Evolutionary conservation across 2,329 filamentous ascomycete genomes (phyloP), one percentile per base, ranked within the genome.

Genomic region (Aspergillus melleus): DNA sequence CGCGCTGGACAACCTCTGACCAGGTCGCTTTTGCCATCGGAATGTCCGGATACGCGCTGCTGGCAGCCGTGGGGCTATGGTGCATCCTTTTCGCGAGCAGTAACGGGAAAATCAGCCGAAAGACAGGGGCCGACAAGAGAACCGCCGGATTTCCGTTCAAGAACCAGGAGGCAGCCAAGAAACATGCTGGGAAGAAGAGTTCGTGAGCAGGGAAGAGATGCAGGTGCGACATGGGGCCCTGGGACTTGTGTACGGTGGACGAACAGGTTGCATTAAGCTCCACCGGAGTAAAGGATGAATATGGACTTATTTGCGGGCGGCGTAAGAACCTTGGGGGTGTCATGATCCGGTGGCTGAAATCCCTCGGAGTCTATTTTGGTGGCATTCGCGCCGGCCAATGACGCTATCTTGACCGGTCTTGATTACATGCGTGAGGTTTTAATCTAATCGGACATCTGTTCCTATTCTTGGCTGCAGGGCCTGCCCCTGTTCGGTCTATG

Each of bases 1-100:
- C 82, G 52, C 84, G 87, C 72, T 91, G 87, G 76, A 81, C 82
- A n/a, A 76, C 79, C 55, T 73, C 79, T 1, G 79, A 80, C 6
- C 82, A 86, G 68, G 79, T 83, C 11, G 84, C 82, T 0, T 90
- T 88, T 70, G 76, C 83, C 1, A 72, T 90, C 5, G 89, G 86
- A 0, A 82, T 86, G 64, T 67, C 83, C 1, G 86, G 83, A 20
- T 88, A 83, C 64, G 79, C 81, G 8, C 66, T 77, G 39, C 76
- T 93, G 60, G 86, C 85, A 2, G 79, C 81, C 2, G 77, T 90
- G 49, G 91, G 87, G 0, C 69, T 88, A 22, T 91, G 88, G 88
- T 86, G 82, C 65, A 72, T 85, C 55, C 66, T 88, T 61, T 88
- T 88, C 72, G 84, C 81, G 0, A 84, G 79, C 57, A 83, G 79